Base-by-base conservation (phyloP, 208 protist genomes). In the Crithidia mellificae region DNA sequence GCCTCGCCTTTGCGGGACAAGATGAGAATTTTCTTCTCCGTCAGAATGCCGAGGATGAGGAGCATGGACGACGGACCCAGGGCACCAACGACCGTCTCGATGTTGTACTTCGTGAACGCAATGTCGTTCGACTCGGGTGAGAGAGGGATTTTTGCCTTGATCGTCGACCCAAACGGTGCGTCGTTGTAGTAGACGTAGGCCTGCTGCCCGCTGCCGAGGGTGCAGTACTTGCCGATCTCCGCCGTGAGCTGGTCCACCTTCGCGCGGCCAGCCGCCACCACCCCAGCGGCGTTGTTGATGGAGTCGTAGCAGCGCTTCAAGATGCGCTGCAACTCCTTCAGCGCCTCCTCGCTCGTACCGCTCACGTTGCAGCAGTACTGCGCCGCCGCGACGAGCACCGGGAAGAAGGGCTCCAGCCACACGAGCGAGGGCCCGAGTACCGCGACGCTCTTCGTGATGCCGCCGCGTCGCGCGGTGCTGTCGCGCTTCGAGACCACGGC, bases 381-480 rank as follows among this genome's bases (percentile, higher is more conserved):
- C 22, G 88, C 85, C 0, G 85, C 84, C 41, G 87, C 80, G 2
- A 89, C 81, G 24, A 91, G 69, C 8, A 88, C 50, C 2, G 83
- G 78, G 56, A 89, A 91, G 68, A 94, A 91, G n/a, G 77, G 76
- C 66, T 94, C 83, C 20, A 94, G 76, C 80, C 80, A 90, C 34
- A 72, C 71, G 30, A 91, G 53, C 9, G 81, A 92, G 0, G 81
- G 83, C 1, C 88, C 88, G 6, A 94, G 53, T 3, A 88, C 59
- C 0, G 88, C 85, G n/a, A 94, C 83, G 53, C 78, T 87, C 68
- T 94, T 94, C 19, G 81, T 94, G 41, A 90, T 82, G 44, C 88
- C 85, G 29, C 88, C 88, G 36, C 88, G 85, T 0, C 83, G 75
- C 8, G 72, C 83, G 24, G 76, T 62, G 63, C 54, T 79, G 65